Conservation (phyloP, 108 stramenopile genomes). For the Fistulifera pelliculosa region DNA sequence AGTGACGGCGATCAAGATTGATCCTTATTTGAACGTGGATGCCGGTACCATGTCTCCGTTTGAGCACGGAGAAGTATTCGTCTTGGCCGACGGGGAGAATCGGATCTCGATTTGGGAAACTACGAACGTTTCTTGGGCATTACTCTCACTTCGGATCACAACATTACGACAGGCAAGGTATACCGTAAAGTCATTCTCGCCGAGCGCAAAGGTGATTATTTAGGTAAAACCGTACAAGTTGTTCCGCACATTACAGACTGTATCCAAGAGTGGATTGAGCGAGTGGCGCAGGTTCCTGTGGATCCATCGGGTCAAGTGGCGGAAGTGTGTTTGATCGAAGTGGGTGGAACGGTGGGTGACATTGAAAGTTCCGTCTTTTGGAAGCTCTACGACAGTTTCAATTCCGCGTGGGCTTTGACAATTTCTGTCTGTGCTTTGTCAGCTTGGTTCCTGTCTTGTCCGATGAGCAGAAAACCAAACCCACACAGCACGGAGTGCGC, state of each 20-base stretch:
- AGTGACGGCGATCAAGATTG: slow-evolving; percentile 96
- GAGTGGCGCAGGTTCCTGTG: slow-evolving; percentile 70
- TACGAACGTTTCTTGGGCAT: slow-evolving; percentile 95
- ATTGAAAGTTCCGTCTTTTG: slow-evolving; percentile 92
- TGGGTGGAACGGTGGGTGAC: slow-evolving; percentile 99
- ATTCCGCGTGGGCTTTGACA: slow-evolving; percentile 90
- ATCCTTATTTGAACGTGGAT: slow-evolving; percentile 97
- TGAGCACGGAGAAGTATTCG: slow-evolving; percentile 94
- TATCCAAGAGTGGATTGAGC: slow-evolving; percentile 83
- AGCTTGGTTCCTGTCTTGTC: slow-evolving; percentile 91
- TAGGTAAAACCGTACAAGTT: slow-evolving; percentile 97
- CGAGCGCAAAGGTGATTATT: slow-evolving; percentile 95
- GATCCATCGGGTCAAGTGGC: slow-evolving; percentile 25
- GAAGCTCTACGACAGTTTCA: slow-evolving; percentile 98
- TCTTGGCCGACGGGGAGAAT: slow-evolving; percentile 98
- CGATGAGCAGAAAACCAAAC: slow-evolving; percentile 99
- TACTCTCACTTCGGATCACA: slow-evolving; percentile 83
- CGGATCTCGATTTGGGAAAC: slow-evolving; percentile 97
- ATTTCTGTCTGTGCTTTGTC: slow-evolving; percentile 94
- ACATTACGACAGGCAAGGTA: slow-evolving; percentile 97
- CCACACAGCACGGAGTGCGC: slow-evolving; percentile 97
- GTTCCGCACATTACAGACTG: slow-evolving; percentile 91
- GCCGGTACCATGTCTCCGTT: slow-evolving; percentile 98
- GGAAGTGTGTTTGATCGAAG: slow-evolving; percentile 97
- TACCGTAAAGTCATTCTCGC: slow-evolving; percentile 89